These are phyloP conservation scores for Russula compacta DNA, from an alignment of 768 basidiomycete species.

Conservation along the genomic window DNA sequence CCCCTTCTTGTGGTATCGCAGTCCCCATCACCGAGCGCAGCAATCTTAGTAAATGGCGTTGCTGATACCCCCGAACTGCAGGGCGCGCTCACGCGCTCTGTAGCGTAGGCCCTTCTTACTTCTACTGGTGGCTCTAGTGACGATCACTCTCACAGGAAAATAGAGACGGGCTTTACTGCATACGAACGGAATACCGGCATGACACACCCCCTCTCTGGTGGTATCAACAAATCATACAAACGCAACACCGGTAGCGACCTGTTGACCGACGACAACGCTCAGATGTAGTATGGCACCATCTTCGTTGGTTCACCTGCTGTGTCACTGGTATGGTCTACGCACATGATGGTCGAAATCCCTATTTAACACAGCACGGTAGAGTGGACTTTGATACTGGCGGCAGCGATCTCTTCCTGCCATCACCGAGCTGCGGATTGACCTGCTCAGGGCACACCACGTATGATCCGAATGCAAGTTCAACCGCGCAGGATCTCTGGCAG, in stretches of 20 bases:
- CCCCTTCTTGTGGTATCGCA: neutral
- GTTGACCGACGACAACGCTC: constrained; percentile 1
- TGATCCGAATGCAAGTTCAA: neutral
- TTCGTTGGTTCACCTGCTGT: constrained; percentile 17
- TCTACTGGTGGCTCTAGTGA: neutral
- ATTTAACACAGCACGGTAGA: neutral
- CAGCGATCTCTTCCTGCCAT: constrained; percentile 31
- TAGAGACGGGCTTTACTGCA: constrained; percentile 4
- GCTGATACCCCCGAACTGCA: neutral
- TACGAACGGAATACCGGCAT: constrained; percentile 16
- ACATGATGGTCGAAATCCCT: neutral
- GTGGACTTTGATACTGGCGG: constrained; percentile 35
- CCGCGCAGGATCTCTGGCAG: constrained; percentile 22
- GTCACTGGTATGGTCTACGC: neutral
- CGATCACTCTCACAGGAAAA: constrained; percentile 8
- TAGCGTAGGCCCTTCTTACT: neutral
- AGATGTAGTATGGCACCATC: constrained; percentile 18
- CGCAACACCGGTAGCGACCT: neutral
- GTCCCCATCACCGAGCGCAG: constrained; percentile 5
- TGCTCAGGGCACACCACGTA: constrained; percentile 23
- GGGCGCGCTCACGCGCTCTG: neutral
- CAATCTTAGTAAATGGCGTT: neutral
- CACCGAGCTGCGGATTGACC: constrained; percentile 22
- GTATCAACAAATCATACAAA: neutral
- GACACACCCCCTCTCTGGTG: neutral